Base-by-base conservation (phyloP, 169 alveolate genomes). In the Amoebophrya sp. region DNA sequence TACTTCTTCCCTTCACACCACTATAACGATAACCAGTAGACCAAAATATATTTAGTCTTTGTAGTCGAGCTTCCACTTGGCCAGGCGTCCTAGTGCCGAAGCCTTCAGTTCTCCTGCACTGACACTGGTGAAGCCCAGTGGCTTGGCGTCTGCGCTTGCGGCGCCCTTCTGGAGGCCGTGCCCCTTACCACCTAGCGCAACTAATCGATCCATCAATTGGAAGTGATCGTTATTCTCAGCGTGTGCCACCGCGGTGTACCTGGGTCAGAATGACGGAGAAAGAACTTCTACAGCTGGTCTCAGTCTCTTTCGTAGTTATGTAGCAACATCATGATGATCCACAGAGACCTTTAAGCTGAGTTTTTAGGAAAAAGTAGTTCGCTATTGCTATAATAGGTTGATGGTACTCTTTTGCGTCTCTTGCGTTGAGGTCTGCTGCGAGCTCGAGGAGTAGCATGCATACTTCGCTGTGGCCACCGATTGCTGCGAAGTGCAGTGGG, bases 191-290 rank as follows among this genome's bases (percentile, higher is more conserved):
- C 65, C 65, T 12, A 47, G 65, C 65, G 65, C 65, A 6, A 47
- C 65, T 6, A 47, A 18, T 12, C 91, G 40, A 76, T 89, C 91
- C 91, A 89, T 89, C 36, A 89, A 38, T 54, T 40, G 91, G 53
- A 89, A 89, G 76, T 89, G 91, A 26, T 89, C 91, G 23, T 89
- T 89, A 89, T 41, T 54, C 53, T 89, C 91, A 12, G 91, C 91
- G 24, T 89, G 91, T 54, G 91, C 91, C 53, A 89, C 91, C 0
- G 91, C 91, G 10, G 91, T 89, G 18, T 47, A 47, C 65, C 65
- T 47, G 6, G 6, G 6, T 47, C 65, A 18, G n/a, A n/a, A n/a
- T n/a, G n/a, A n/a, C n/a, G n/a, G n/a, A n/a, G n/a, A n/a, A n/a
- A n/a, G n/a, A n/a, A n/a, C n/a, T n/a, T n/a, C n/a, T n/a, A n/a